Percentiles rank a stretch among this genome's conserved stretches.
These are phyloP conservation scores for Cadophora luteo-olivacea DNA, from an alignment of 2,329 filamentous ascomycete species.

Conservation along the genomic window DNA sequence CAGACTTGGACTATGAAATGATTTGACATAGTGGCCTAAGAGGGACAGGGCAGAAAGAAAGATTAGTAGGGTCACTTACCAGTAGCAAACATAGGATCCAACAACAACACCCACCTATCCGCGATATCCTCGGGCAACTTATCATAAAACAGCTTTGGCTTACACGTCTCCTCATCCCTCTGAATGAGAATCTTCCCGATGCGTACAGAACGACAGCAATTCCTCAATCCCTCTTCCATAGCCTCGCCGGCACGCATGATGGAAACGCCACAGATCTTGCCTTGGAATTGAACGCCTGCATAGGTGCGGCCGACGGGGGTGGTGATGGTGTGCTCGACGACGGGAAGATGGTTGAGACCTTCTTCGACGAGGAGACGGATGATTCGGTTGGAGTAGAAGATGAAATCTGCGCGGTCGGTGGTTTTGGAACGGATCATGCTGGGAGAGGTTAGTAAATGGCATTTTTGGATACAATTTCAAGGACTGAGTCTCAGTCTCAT, in stretches of 20 bases:
- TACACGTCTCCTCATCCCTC: slow-evolving; percentile 90
- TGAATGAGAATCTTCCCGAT: slow-evolving; percentile 99
- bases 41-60: too few species aligned
- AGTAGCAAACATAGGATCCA: slow-evolving; percentile 99
- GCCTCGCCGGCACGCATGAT: slow-evolving; percentile 98
- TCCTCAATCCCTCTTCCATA: slow-evolving; percentile 95
- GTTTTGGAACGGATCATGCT: slow-evolving; percentile 95
- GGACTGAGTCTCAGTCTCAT: neutral
- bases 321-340: slow-evolving; percentile 85
- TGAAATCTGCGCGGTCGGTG: slow-evolving; percentile 93
- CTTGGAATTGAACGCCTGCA: slow-evolving; percentile 91
- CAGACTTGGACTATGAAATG: neutral
- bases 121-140: slow-evolving; percentile 95
- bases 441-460: slow-evolving; percentile 21
- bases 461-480: neutral
- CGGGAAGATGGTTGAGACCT: slow-evolving; percentile 93
- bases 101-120: slow-evolving; percentile 87
- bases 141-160: slow-evolving; percentile 95
- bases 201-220: slow-evolving; percentile 96
- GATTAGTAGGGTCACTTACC: too few species aligned
- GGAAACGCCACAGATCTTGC: slow-evolving; percentile 97
- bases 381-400: slow-evolving; percentile 98
- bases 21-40: too few species aligned
- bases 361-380: slow-evolving; percentile 97
- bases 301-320: slow-evolving; percentile 91